phyloP scores from a whole-genome alignment of 2,329 filamentous ascomycete genomes.

The Huntiella bhutanensis region DNA sequence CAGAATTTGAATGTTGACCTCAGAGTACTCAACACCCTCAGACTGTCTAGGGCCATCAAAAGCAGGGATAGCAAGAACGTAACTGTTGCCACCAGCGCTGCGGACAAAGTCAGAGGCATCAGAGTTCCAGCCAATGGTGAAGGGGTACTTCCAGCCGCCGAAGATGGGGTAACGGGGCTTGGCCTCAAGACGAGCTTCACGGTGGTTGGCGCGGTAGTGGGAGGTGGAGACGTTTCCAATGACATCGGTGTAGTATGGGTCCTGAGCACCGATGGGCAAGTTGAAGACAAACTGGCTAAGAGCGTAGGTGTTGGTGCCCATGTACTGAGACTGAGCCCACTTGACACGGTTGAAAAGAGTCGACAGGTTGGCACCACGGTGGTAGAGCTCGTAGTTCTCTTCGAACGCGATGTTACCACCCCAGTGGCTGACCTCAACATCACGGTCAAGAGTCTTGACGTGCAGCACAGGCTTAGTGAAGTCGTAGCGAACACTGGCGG shows the following conservation, averaged over 20 bases:
- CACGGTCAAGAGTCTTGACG: conserved; percentile 61
- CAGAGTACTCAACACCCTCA: conserved; percentile 74
- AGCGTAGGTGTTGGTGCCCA: conserved; percentile 57
- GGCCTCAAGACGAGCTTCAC: conserved; percentile 69
- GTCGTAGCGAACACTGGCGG: conserved; percentile 72
- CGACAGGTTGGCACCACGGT: conserved; percentile 64
- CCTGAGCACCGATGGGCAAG: conserved; percentile 57
- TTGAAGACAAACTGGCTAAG: conserved; percentile 69
- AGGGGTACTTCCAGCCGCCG: conserved; percentile 95
- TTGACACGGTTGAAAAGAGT: conserved; percentile 57
- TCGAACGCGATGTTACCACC: conserved; percentile 91
- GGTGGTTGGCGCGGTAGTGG: conserved; percentile 56
- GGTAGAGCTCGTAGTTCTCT: conserved; percentile 75
- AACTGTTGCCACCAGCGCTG: conserved; percentile 45
- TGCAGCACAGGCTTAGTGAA: conserved; percentile 84
- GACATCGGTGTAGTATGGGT: conserved; percentile 87
- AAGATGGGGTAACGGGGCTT: conserved; percentile 94
- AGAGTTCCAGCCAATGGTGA: conserved; percentile 90
- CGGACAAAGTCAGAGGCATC: conserved; percentile 62
- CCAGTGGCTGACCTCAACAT: conserved; percentile 94
- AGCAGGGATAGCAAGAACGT: conserved; percentile 78
- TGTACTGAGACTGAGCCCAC: conserved; percentile 55
- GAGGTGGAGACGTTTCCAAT: conserved; percentile 96
- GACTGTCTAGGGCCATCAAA: conserved; percentile 73
- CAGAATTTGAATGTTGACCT: conserved; percentile 61